Percentiles rank a stretch among this genome's conserved stretches.
phyloP scores from a whole-genome alignment of 2,329 filamentous ascomycete genomes.

The Knoxdaviesia proteae region DNA sequence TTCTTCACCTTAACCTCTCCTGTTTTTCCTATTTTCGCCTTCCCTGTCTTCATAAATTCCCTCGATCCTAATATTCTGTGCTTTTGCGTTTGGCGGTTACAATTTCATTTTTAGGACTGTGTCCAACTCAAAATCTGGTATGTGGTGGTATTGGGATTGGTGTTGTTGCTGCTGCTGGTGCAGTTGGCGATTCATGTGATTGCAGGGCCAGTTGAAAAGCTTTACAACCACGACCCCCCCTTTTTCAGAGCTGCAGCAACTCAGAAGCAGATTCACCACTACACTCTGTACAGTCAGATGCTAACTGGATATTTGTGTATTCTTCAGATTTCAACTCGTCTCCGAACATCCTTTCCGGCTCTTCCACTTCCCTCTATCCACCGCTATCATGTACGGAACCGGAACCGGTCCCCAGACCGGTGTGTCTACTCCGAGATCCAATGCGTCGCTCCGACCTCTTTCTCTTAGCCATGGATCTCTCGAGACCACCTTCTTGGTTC shows the following conservation, averaged over 20 bases:
- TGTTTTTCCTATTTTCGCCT: too few relatives aligned
- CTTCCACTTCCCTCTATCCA: slow-evolving; percentile 13
- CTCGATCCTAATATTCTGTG: too few relatives aligned
- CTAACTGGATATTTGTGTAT: too few relatives aligned
- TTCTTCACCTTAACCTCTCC: too few relatives aligned
- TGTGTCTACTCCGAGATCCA: slow-evolving; percentile 88
- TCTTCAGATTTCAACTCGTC: background rate
- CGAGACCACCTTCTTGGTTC: slow-evolving; percentile 89
- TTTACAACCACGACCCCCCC: background rate
- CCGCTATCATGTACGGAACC: slow-evolving; percentile 57
- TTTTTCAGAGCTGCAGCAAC: background rate
- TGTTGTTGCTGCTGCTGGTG: too few relatives aligned
- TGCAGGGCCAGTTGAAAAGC: background rate
- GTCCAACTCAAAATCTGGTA: background rate
- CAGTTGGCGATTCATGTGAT: background rate
- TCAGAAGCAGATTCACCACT: background rate
- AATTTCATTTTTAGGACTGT: too few relatives aligned
- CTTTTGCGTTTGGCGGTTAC: too few relatives aligned
- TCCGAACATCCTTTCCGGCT: background rate
- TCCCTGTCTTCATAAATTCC: too few relatives aligned
- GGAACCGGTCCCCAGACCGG: slow-evolving; percentile 76
- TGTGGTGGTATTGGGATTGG: background rate
- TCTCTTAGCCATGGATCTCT: slow-evolving; percentile 83
- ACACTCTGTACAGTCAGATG: too few relatives aligned
- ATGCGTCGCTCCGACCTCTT: slow-evolving; percentile 76